phyloP scores from a whole-genome alignment of 352 stramenopile species.

The Pythium dissimile region DNA sequence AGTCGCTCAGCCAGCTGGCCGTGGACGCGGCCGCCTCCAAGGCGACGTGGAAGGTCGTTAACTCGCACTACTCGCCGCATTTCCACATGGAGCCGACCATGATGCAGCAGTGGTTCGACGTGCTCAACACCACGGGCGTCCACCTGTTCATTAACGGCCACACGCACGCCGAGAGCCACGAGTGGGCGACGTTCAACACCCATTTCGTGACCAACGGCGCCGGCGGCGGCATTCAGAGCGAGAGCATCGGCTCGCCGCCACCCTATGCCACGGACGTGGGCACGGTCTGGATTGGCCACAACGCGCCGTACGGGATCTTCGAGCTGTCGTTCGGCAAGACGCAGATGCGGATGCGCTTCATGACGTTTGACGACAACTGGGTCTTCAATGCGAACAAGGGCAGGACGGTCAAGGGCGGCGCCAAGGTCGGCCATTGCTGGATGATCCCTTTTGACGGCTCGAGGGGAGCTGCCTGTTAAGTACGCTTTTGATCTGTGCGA shows the following conservation, averaged over 20 bases:
- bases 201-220: conserved; percentile 75
- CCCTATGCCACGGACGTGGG: conserved; percentile 40
- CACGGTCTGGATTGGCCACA: conserved; percentile 48
- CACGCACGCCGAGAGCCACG: conserved; percentile 71
- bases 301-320: conserved; percentile 68
- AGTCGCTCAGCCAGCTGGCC: conserved; percentile 56
- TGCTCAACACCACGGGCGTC: conserved; percentile 41
- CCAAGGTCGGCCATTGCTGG: conserved; percentile 58
- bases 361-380: conserved; percentile 69
- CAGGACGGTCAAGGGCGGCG: conserved; percentile 46
- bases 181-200: conserved; percentile 63
- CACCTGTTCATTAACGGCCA: conserved; percentile 73
- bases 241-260: conserved; percentile 56
- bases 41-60: conserved; percentile 85
- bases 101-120: conserved; percentile 60
- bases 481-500: conserved; percentile 1
- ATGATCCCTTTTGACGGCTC: conserved; percentile 63
- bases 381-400: conserved; percentile 35
- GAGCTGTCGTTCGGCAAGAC: conserved; percentile 57
- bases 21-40: conserved; percentile 53
- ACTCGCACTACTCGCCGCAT: conserved; percentile 88
- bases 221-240: conserved; percentile 66
- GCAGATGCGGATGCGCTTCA: conserved; percentile 59
- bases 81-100: conserved; percentile 80
- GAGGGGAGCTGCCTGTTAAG: conserved; percentile 29